Evolutionary conservation across 257 asterid species (phyloP).

Genomic region (Scutellaria galericulata): DNA sequence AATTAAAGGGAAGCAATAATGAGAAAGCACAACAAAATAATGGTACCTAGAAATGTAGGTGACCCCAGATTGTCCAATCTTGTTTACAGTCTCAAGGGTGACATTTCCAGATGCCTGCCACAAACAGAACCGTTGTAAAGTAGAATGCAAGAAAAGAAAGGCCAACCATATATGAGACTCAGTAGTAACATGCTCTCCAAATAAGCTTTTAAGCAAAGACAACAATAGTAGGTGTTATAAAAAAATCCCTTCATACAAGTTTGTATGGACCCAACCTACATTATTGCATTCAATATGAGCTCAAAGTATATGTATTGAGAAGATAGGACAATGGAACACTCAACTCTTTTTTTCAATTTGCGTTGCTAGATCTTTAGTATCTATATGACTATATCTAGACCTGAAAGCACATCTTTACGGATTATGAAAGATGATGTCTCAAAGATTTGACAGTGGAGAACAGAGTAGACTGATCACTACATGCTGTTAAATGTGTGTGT

Average conservation of each 20-base stretch:
- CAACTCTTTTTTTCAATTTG: neutral
- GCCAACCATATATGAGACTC: neutral
- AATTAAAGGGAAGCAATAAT: neutral
- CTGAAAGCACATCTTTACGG: neutral
- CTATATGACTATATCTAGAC: neutral
- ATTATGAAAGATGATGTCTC: neutral
- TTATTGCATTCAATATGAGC: slow-evolving; percentile 13
- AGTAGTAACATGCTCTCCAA: neutral
- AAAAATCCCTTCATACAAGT: neutral
- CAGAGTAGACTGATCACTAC: too few relatives aligned
- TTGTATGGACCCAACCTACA: neutral
- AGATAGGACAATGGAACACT: neutral
- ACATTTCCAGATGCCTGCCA: slow-evolving; percentile 98
- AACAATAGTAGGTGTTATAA: neutral
- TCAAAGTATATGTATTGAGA: neutral
- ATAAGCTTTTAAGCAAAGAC: slow-evolving; percentile 11
- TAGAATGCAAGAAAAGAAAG: slow-evolving; percentile 20
- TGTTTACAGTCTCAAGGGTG: slow-evolving; percentile 81
- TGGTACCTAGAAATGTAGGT: slow-evolving; percentile 87
- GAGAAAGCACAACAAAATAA: neutral
- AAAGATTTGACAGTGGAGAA: neutral
- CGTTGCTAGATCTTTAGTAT: neutral
- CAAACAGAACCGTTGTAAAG: slow-evolving; percentile 23
- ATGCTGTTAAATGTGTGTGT: too few relatives aligned
- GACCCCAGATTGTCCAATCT: slow-evolving; percentile 94